These are phyloP conservation scores for Euphrasia arctica DNA, from an alignment of 305 asterid species.

Conservation along the genomic window DNA sequence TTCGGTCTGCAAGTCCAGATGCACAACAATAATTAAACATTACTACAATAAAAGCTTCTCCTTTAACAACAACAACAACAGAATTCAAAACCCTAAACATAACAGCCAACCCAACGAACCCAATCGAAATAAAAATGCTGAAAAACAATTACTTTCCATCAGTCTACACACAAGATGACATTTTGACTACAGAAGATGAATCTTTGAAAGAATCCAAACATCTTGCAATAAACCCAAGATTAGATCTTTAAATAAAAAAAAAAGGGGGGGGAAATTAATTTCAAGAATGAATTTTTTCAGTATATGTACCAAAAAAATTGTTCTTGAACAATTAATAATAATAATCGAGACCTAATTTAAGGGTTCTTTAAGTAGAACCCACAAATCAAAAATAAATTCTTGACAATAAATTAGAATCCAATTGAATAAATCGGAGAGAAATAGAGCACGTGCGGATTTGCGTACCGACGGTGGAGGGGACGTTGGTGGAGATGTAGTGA, in stretches of 20 bases:
- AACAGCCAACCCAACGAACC: neutral
- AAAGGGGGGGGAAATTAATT: neutral
- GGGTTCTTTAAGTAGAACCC: slow-evolving; percentile 8
- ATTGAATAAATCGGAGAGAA: neutral
- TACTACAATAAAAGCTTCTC: neutral
- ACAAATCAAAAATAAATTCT: neutral
- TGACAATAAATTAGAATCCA: neutral
- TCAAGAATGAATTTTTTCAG: neutral
- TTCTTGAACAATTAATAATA: neutral
- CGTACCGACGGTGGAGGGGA: slow-evolving; percentile 68
- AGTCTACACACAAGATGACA: neutral
- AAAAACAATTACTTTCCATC: neutral
- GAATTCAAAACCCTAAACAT: neutral
- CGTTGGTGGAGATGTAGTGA: slow-evolving; percentile 60
- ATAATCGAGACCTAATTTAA: slow-evolving; percentile 9
- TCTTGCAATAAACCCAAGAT: neutral
- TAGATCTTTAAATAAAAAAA: neutral
- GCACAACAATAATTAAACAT: neutral
- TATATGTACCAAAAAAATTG: neutral
- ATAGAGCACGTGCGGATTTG: neutral
- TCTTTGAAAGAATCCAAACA: slow-evolving; percentile 1
- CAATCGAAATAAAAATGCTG: neutral
- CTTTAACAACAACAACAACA: neutral
- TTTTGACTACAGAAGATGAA: slow-evolving; percentile 10
- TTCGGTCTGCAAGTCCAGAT: slow-evolving; percentile 49